Conservation (phyloP, 495 filamentous ascomycete species). For the Lasiosphaeria hispida region DNA sequence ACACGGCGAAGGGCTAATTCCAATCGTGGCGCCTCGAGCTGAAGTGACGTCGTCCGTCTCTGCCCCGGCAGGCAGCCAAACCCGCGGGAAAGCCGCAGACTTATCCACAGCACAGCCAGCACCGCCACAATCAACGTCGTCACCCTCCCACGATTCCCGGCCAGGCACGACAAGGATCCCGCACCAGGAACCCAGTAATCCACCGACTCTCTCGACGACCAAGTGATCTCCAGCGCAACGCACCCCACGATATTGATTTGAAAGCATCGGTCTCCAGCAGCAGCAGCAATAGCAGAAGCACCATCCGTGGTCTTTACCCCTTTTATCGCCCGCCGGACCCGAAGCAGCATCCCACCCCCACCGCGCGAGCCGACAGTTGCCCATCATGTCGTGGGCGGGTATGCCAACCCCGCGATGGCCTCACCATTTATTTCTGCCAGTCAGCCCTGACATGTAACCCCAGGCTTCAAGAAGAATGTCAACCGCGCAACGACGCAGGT, state of each 20-base stretch:
- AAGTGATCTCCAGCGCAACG: no score
- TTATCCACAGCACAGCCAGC: neutral
- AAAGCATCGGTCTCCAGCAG: no score
- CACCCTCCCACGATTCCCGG: constrained; percentile 3
- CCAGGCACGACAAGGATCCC: constrained; percentile 9
- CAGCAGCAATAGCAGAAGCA: no score
- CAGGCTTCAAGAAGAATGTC: constrained; percentile 98
- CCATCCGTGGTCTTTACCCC: no score
- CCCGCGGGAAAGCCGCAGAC: constrained; percentile 8
- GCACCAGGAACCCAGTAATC: neutral
- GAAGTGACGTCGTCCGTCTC: constrained; percentile 11
- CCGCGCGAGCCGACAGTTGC: constrained; percentile 13
- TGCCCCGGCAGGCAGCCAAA: constrained; percentile 2
- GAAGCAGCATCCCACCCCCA: no score
- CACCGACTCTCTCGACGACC: neutral
- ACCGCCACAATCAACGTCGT: constrained; percentile 22
- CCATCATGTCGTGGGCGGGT: constrained; percentile 63
- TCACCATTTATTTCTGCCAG: neutral
- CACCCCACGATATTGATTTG: no score
- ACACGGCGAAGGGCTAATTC: constrained; percentile 10
- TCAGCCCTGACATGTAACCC: constrained; percentile 7
- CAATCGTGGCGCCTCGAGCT: constrained; percentile 4
- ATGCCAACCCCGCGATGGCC: constrained; percentile 28
- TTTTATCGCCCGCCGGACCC: no score
- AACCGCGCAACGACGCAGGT: constrained; percentile 98